Evolutionary conservation across 352 stramenopile genomes (phyloP), one percentile per base, ranked within the genome.

Genomic region (Phytophthora vignae): DNA sequence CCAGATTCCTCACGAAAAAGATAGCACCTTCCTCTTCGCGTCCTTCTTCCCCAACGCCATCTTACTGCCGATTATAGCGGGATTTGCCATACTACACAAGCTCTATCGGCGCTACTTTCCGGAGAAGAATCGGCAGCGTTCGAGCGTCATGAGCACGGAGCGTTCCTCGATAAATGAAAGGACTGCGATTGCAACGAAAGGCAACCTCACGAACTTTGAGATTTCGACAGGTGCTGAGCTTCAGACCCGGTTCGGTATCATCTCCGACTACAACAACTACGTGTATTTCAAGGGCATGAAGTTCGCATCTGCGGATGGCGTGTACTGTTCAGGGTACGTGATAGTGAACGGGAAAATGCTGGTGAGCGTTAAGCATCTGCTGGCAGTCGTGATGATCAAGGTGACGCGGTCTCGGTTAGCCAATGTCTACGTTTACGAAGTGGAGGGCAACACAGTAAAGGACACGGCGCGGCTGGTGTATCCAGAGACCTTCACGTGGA

Each of bases 241-340:
- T 2, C 69, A 73, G 29, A 71, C 64, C 15, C 66, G 73, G 2
- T 69, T 82, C 17, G 79, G 79, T 1, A 42, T 87, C 27, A 69
- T 87, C 21, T 87, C 63, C 0, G 66, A 78, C 12, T 87, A 79
- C 54, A 74, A 68, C 40, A 81, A 84, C 48, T 82, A 76, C 56
- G 63, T 77, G 22, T 78, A 73, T 40, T 80, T 80, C 58, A 81
- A 83, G 42, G 79, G 79, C 1, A 68, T 84, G 54, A 82, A 84
- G 63, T 84, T 79, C 49, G 76, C 76, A 27, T 79, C 69, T 8
- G 70, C 71, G 0, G 77, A 82, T 21, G 78, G 75, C 2, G 80
- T 83, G 25, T 85, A 79, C 56, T 77, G 72, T 55, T 79, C 64
- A 12, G 78, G 74, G 2, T 85, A 74, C 57, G 76, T 85, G n/a